Evolutionary conservation across 2,329 filamentous ascomycete genomes (phyloP).

Genomic region (Penicillium sp.): DNA sequence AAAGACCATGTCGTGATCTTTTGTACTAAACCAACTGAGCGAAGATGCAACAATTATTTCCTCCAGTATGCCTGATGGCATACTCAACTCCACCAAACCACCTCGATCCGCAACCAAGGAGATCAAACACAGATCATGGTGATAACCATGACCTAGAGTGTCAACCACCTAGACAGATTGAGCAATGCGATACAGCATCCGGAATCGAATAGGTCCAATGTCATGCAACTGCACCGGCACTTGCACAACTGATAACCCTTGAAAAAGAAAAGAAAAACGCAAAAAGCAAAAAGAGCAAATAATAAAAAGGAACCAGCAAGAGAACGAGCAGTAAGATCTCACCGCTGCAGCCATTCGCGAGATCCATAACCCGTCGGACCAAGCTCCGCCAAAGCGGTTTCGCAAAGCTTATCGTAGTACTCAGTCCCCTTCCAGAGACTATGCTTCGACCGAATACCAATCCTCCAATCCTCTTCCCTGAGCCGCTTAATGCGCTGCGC

Average conservation of each 20-base stretch:
- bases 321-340: not conserved
- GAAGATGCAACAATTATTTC: not conserved
- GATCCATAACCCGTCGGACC: not conserved
- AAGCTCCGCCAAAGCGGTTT: slow-evolving; percentile 39
- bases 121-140: not conserved
- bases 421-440: slow-evolving; percentile 39
- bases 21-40: not conserved
- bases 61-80: not conserved
- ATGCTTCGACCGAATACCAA: slow-evolving; percentile 35
- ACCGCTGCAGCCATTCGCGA: not conserved
- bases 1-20: not conserved
- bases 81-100: not conserved
- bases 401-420: slow-evolving; percentile 42
- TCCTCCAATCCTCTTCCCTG: slow-evolving; percentile 38
- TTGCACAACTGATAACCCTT: not conserved
- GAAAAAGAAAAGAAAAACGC: not conserved
- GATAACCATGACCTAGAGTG: not conserved
- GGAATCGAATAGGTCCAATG: not conserved
- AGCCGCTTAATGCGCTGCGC: slow-evolving; percentile 37
- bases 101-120: not conserved
- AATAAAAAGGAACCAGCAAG: not conserved
- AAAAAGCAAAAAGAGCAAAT: not conserved
- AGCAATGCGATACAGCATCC: not conserved
- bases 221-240: not conserved
- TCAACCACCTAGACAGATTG: not conserved